Percentiles rank a stretch among this genome's conserved stretches.
These are phyloP conservation scores for Cutaneotrichosporon cyanovorans DNA, from an alignment of 1,284 basidiomycete genomes.

Conservation along the genomic window DNA sequence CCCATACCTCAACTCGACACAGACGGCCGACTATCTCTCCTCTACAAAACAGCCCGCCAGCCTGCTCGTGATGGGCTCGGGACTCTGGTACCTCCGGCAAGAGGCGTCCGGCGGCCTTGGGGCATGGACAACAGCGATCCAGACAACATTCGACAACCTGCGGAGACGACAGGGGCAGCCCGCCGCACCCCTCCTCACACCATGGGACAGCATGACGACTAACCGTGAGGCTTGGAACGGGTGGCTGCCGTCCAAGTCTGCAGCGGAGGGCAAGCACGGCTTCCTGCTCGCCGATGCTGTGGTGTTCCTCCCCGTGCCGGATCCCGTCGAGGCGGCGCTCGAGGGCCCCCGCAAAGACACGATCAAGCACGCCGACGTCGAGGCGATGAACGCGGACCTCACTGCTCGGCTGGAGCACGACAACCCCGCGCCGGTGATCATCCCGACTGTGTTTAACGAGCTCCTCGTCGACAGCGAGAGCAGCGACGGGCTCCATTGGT, in stretches of 20 bases:
- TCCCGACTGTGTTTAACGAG: constrained; percentile 69
- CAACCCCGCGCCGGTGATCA: constrained; percentile 49
- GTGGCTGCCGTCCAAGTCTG: constrained; percentile 1
- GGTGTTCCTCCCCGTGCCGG: constrained; percentile 65
- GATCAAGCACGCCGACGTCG: constrained; percentile 67
- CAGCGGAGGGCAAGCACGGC: neutral
- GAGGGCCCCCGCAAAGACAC: constrained; percentile 56
- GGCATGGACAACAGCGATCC: constrained; percentile 67
- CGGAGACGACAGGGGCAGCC: constrained; percentile 38
- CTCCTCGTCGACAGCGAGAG: constrained; percentile 67
- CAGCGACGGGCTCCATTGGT: constrained; percentile 75
- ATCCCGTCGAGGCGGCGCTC: constrained; percentile 67
- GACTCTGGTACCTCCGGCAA: constrained; percentile 79
- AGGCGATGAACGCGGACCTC: constrained; percentile 80
- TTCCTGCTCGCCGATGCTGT: constrained; percentile 9
- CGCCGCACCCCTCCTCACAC: constrained; percentile 26
- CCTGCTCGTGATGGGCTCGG: constrained; percentile 71
- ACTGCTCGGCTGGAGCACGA: constrained; percentile 56
- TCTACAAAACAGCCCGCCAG: constrained; percentile 47
- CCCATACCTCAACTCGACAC: constrained; percentile 62
- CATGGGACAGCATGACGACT: constrained; percentile 35
- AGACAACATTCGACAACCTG: constrained; percentile 55
- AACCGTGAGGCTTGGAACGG: constrained; percentile 7
- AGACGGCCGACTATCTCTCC: constrained; percentile 47
- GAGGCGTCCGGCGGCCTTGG: constrained; percentile 62